These are phyloP conservation scores for Fusarium piperis DNA, from an alignment of 2,329 filamentous ascomycete genomes.

Conservation along the genomic window DNA sequence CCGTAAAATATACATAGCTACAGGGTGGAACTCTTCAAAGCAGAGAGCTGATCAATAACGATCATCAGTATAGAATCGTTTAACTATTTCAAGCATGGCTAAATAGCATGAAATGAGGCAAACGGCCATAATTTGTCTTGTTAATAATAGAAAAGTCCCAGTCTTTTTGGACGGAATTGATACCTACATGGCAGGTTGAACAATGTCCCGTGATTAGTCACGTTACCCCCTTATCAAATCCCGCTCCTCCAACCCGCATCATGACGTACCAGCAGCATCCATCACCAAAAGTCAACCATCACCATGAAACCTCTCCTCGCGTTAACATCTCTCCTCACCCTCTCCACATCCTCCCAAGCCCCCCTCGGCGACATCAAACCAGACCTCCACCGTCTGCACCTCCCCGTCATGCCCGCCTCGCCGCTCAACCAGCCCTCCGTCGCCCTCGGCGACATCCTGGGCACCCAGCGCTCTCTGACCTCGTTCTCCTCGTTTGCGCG, in stretches of 20 bases:
- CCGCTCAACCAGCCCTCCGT: slow-evolving; percentile 59
- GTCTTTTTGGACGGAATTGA: no score
- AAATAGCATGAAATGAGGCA: not conserved
- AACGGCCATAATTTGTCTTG: not conserved
- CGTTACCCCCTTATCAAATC: slow-evolving; percentile 10
- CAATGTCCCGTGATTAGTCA: slow-evolving; percentile 25
- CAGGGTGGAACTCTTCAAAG: not conserved
- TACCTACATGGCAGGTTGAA: not conserved
- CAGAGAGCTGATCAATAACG: no score
- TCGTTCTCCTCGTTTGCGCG: slow-evolving; percentile 86
- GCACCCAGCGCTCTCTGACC: slow-evolving; percentile 79
- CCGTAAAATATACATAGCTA: not conserved
- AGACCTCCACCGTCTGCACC: slow-evolving; percentile 25
- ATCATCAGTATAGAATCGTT: no score
- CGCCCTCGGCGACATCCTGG: slow-evolving; percentile 85
- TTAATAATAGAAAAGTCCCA: not conserved
- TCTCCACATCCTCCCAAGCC: slow-evolving; percentile 14
- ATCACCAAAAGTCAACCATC: not conserved
- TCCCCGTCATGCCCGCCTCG: slow-evolving; percentile 42
- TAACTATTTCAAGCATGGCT: not conserved
- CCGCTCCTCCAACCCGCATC: slow-evolving; percentile 2
- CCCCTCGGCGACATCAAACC: slow-evolving; percentile 16
- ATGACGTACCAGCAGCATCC: slow-evolving; percentile 27
- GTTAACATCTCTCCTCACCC: slow-evolving; percentile 24
- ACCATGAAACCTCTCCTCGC: slow-evolving; percentile 36